Conservation (phyloP, 176 grass and related monocot genomes). For the Carex pumila region DNA sequence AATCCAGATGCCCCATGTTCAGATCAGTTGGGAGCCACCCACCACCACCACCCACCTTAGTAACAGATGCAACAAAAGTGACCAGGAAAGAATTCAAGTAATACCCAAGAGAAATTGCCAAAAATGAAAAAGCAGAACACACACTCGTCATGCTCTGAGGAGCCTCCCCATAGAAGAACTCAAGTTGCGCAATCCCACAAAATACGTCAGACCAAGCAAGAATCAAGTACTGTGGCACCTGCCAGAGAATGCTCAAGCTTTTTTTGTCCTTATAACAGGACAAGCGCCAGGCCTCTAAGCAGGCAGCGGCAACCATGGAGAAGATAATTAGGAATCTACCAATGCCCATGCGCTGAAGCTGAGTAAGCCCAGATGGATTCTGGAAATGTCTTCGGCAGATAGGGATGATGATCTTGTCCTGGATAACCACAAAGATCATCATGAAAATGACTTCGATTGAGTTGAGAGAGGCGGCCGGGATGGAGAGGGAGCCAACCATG, state of each 20-base stretch:
- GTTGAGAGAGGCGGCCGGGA: constrained; percentile 68
- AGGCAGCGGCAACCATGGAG: constrained; percentile 35
- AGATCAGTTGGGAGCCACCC: constrained; percentile 69
- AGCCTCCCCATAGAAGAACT: constrained; percentile 65
- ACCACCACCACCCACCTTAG: constrained; percentile 6
- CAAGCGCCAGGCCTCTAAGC: constrained; percentile 47
- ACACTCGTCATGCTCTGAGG: constrained; percentile 54
- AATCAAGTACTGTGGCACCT: constrained; percentile 61
- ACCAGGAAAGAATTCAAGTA: constrained; percentile 68
- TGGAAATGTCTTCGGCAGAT: constrained; percentile 35
- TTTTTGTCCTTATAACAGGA: constrained; percentile 21
- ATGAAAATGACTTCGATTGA: constrained; percentile 62
- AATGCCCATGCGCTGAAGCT: constrained; percentile 73
- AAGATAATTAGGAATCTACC: constrained; percentile 50
- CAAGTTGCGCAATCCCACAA: constrained; percentile 67
- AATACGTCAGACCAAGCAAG: constrained; percentile 71
- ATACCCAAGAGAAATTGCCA: constrained; percentile 62
- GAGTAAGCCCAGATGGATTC: constrained; percentile 48
- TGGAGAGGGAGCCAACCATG: constrained; percentile 48
- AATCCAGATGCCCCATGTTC: constrained; percentile 73
- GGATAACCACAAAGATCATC: constrained; percentile 52
- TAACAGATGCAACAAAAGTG: constrained; percentile 23
- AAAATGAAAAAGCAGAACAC: constrained; percentile 53
- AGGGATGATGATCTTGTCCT: constrained; percentile 51
- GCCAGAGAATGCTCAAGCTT: constrained; percentile 64